A percentile compares a stretch with the other conserved stretches of the same genome.
phyloP scores from a whole-genome alignment of 2,329 filamentous ascomycete genomes.

The Epichloe amarillans region DNA sequence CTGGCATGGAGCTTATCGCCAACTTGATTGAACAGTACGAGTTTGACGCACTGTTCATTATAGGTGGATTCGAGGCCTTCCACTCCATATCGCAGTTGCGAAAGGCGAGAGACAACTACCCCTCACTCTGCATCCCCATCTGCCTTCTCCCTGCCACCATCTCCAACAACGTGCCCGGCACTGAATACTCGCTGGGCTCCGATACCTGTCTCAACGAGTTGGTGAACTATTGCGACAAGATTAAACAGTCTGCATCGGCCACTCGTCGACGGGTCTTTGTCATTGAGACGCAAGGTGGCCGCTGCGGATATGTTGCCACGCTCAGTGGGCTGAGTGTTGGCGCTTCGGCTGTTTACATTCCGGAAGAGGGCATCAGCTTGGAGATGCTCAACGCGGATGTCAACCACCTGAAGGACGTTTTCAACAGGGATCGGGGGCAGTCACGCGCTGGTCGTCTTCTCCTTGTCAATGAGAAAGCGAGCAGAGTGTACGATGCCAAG shows the following conservation, averaged over 20 bases:
- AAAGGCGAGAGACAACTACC: conserved; percentile 63
- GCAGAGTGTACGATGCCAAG: conserved; percentile 79
- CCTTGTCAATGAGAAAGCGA: conserved; percentile 91
- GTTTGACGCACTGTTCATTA: conserved; percentile 81
- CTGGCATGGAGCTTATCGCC: conserved; percentile 70
- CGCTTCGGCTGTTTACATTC: conserved; percentile 86
- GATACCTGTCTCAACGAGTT: conserved; percentile 95
- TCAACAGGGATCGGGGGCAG: conserved; percentile 73
- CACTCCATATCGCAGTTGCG: conserved; percentile 81
- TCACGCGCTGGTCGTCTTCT: conserved; percentile 86
- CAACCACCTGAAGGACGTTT: conserved; percentile 73
- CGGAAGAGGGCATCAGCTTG: conserved; percentile 87
- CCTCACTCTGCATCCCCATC: conserved; percentile 85
- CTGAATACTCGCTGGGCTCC: conserved; percentile 91
- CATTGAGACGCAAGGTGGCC: conserved; percentile 92
- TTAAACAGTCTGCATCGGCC: conserved; percentile 91
- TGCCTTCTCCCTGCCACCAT: conserved; percentile 89
- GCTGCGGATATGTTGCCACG: conserved; percentile 86
- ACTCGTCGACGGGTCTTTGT: conserved; percentile 91
- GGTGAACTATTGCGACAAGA: conserved; percentile 90
- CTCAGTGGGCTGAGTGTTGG: conserved; percentile 85
- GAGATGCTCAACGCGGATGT: conserved; percentile 90
- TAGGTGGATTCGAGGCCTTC: conserved; percentile 95
- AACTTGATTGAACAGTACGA: conserved; percentile 73
- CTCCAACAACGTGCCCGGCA: conserved; percentile 95